Percentiles rank a stretch among this genome's conserved stretches.
phyloP scores from a whole-genome alignment of 2,329 filamentous ascomycete species.

The Mycosphaerella arachidis region DNA sequence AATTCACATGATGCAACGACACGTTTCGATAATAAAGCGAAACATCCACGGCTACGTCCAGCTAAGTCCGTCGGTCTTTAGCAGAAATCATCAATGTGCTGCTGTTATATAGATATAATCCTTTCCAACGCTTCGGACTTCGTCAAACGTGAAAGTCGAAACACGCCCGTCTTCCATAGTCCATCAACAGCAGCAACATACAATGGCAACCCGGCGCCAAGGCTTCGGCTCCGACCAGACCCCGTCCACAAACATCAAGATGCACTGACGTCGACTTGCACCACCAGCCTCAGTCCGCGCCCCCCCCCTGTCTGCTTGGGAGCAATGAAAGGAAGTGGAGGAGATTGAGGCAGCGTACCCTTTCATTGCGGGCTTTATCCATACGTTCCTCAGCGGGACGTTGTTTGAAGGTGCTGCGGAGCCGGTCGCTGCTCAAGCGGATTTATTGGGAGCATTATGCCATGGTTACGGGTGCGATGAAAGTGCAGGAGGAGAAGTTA shows the following conservation, averaged over 20 bases:
- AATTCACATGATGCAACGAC: not conserved
- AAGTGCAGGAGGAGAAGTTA: not conserved
- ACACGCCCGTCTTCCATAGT: no score
- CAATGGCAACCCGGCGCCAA: not conserved
- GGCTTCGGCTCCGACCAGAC: not conserved
- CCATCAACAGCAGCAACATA: not conserved
- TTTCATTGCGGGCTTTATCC: slow-evolving; percentile 65
- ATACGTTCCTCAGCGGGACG: slow-evolving; percentile 47
- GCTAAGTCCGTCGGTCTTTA: not conserved
- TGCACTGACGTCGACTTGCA: slow-evolving; percentile 44
- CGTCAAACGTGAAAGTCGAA: not conserved
- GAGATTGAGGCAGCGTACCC: slow-evolving; percentile 59
- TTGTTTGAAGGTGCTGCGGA: slow-evolving; percentile 1
- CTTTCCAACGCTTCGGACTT: not conserved
- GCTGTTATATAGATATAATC: no score
- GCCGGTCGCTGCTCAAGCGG: slow-evolving; percentile 21
- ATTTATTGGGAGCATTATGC: not conserved
- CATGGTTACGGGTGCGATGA: not conserved
- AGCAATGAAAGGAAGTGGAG: slow-evolving; percentile 58
- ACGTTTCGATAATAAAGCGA: not conserved
- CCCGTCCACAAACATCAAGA: not conserved
- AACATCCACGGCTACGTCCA: not conserved
- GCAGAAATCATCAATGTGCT: not conserved
- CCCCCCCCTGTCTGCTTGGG: slow-evolving; percentile 47
- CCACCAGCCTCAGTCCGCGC: slow-evolving; percentile 48